Evolutionary conservation across 2,329 filamentous ascomycete species (phyloP).

Genomic region (Cladosporium oxysporum): DNA sequence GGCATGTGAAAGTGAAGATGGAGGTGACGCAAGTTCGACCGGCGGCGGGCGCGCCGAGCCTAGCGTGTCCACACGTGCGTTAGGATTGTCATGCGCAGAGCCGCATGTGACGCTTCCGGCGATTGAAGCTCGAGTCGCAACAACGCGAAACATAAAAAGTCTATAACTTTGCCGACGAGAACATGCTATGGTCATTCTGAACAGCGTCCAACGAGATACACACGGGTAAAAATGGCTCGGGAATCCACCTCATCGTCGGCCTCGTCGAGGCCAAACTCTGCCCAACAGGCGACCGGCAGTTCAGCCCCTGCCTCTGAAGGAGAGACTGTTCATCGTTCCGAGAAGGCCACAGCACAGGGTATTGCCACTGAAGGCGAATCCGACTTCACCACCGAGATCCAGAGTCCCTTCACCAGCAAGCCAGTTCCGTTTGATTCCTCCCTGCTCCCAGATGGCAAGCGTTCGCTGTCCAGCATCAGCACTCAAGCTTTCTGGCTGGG

Average conservation of each 20-base stretch:
- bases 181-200: not conserved
- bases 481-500: slow-evolving; percentile 50
- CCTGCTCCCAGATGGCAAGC: slow-evolving; percentile 45
- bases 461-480: slow-evolving; percentile 50
- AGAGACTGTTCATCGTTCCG: not conserved
- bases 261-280: not conserved
- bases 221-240: slow-evolving; percentile 31
- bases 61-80: not conserved
- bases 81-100: slow-evolving; percentile 17
- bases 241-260: slow-evolving; percentile 29
- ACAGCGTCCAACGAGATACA: not conserved
- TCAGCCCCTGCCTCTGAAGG: slow-evolving; percentile 1
- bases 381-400: slow-evolving; percentile 1
- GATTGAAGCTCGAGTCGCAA: slow-evolving; percentile 1
- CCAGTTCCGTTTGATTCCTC: slow-evolving; percentile 30
- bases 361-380: not conserved
- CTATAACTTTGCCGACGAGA: not conserved
- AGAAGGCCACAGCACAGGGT: not conserved
- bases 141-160: not conserved
- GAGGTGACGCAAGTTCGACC: slow-evolving; percentile 2
- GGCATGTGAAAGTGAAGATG: slow-evolving; percentile 15
- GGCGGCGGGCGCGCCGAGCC: not conserved
- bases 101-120: slow-evolving; percentile 17
- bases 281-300: not conserved
- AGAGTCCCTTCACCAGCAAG: slow-evolving; percentile 16